Percentiles rank a stretch among this genome's conserved stretches.
phyloP scores from a whole-genome alignment of 495 filamentous ascomycete genomes.

The Hypoxylon perforatum region DNA sequence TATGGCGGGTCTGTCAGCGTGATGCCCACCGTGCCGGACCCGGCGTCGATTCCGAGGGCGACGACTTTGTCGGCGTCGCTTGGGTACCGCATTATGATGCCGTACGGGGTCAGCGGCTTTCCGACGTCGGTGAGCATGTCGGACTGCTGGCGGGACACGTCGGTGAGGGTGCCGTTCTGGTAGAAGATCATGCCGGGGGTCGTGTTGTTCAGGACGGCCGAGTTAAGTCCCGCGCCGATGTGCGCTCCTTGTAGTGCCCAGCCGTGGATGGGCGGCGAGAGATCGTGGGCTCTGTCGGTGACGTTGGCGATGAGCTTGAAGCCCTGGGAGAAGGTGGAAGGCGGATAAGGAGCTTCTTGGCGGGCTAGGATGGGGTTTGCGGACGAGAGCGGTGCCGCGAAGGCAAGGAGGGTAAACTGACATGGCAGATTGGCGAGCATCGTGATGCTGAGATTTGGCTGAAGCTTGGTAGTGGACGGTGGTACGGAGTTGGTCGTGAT shows the following conservation, averaged over 20 bases:
- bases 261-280: conserved; percentile 43
- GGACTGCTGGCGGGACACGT: conserved; percentile 25
- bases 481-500: background rate
- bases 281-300: conserved; percentile 36
- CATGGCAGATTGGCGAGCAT: conserved; percentile 3
- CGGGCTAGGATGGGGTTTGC: conserved; percentile 5
- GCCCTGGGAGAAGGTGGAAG: conserved; percentile 32
- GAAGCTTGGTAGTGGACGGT: background rate
- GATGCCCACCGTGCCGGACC: conserved; percentile 34
- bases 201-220: conserved; percentile 42
- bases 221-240: conserved; percentile 44
- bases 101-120: conserved; percentile 43
- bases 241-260: conserved; percentile 38
- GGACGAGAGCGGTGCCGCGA: conserved; percentile 1
- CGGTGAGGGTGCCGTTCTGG: conserved; percentile 49
- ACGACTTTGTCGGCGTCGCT: conserved; percentile 22
- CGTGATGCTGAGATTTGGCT: background rate
- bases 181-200: conserved; percentile 46
- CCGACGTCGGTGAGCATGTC: conserved; percentile 48
- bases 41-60: conserved; percentile 39
- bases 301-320: conserved; percentile 49
- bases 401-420: conserved; percentile 1
- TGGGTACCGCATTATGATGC: conserved; percentile 33
- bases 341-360: conserved; percentile 10
- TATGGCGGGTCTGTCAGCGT: conserved; percentile 24